A percentile compares a stretch with the other conserved stretches of the same genome.
Evolutionary conservation across 1,284 basidiomycete genomes (phyloP).

Genomic region (Coniophora puteana): DNA sequence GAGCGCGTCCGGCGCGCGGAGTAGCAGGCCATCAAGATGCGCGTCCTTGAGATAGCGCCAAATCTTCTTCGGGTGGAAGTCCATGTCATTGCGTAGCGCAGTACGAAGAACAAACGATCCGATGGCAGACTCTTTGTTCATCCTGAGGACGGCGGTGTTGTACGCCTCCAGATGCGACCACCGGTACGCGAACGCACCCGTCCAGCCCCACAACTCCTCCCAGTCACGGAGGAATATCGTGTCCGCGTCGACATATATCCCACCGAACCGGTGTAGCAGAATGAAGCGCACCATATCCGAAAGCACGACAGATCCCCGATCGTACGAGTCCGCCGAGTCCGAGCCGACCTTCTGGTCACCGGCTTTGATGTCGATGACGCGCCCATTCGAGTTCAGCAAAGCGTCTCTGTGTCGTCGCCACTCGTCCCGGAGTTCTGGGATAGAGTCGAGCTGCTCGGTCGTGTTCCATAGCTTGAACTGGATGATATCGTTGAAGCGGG

Average conservation of each 20-base stretch:
- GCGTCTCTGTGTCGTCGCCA: slow-evolving; percentile 47
- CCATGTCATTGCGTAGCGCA: slow-evolving; percentile 61
- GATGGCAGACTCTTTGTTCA: slow-evolving; percentile 61
- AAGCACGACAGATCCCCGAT: slow-evolving; percentile 60
- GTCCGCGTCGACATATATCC: slow-evolving; percentile 70
- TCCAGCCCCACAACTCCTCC: slow-evolving; percentile 74
- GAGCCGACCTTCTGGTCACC: slow-evolving; percentile 47
- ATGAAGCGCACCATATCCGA: slow-evolving; percentile 72
- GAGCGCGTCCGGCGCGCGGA: slow-evolving; percentile 62
- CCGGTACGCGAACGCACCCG: slow-evolving; percentile 66
- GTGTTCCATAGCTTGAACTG: slow-evolving; percentile 75
- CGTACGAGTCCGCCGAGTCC: slow-evolving; percentile 52
- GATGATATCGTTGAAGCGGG: slow-evolving; percentile 62
- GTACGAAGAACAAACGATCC: slow-evolving; percentile 66
- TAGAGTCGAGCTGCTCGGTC: slow-evolving; percentile 64
- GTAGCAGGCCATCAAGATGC: slow-evolving; percentile 51
- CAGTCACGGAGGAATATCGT: slow-evolving; percentile 71
- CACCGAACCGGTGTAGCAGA: slow-evolving; percentile 64
- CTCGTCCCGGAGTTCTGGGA: slow-evolving; percentile 56
- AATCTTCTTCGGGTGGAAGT: slow-evolving; percentile 70
- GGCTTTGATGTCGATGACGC: slow-evolving; percentile 39
- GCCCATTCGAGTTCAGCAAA: slow-evolving; percentile 62
- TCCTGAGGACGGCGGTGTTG: slow-evolving; percentile 66
- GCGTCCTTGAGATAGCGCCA: slow-evolving; percentile 61
- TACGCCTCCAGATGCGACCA: slow-evolving; percentile 66